A percentile compares a stretch with the other conserved stretches of the same genome.
phyloP scores from a whole-genome alignment of 345 rosid species.

The Eucalyptus caleyi region DNA sequence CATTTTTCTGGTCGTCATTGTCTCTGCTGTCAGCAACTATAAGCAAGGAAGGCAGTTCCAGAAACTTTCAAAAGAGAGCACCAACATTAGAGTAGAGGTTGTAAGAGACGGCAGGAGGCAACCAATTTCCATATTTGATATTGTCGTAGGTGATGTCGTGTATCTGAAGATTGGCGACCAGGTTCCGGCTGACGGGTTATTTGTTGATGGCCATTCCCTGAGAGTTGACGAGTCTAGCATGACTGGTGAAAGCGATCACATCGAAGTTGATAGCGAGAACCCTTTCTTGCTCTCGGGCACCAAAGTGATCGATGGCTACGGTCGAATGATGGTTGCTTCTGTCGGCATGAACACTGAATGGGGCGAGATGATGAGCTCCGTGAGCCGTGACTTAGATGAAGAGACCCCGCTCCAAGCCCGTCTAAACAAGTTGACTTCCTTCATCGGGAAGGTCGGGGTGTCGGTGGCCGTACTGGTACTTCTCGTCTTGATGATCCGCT shows the following conservation, averaged over 20 bases:
- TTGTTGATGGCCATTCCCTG: constrained; percentile 30
- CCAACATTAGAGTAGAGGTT: constrained; percentile 38
- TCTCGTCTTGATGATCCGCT: constrained; percentile 40
- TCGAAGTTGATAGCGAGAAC: constrained; percentile 16
- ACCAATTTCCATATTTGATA: constrained; percentile 37
- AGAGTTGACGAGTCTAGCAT: constrained; percentile 52
- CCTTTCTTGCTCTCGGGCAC: constrained; percentile 58
- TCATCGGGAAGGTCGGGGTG: constrained; percentile 49
- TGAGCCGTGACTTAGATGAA: constrained; percentile 23
- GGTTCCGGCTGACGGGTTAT: constrained; percentile 59
- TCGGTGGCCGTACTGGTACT: constrained; percentile 61
- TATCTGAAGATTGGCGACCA: constrained; percentile 55
- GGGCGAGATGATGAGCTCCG: constrained; percentile 74
- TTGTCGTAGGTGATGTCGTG: constrained; percentile 57
- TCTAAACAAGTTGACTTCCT: constrained; percentile 55
- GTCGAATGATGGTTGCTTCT: constrained; percentile 47
- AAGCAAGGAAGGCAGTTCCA: constrained; percentile 42
- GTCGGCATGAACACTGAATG: constrained; percentile 69
- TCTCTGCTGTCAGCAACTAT: constrained; percentile 41
- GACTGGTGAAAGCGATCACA: constrained; percentile 50
- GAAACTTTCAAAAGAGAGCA: constrained; percentile 36
- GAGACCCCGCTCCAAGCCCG: constrained; percentile 61
- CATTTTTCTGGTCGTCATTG: constrained; percentile 34
- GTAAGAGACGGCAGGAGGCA: constrained; percentile 32
- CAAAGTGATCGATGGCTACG: constrained; percentile 42